A percentile compares a stretch with the other conserved stretches of the same genome.
Conservation (phyloP, 306 rosid species). For the Pterocarpus santalinus region DNA sequence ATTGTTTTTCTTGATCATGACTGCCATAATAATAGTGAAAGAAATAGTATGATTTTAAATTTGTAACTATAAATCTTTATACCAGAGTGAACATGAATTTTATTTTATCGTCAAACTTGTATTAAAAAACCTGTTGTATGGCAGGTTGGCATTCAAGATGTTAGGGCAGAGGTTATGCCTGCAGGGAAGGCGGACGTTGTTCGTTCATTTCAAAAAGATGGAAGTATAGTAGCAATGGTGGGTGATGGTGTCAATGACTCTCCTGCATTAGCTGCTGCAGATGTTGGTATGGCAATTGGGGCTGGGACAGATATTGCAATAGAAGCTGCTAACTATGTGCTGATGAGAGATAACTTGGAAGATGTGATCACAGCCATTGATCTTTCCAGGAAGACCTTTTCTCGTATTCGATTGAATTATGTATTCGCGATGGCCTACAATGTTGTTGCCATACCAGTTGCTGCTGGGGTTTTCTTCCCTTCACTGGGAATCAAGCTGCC, state of each 20-base stretch:
- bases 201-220: conserved; percentile 74
- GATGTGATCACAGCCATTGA: conserved; percentile 93
- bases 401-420: conserved; percentile 78
- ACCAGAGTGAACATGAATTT: conserved; percentile 8
- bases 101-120: conserved; percentile 8
- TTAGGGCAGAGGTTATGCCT: conserved; percentile 90
- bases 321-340: conserved; percentile 89
- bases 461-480: conserved; percentile 83
- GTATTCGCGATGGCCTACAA: conserved; percentile 94
- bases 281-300: conserved; percentile 90
- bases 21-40: conserved; percentile 1
- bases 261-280: conserved; percentile 89
- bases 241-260: conserved; percentile 96
- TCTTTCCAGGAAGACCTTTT: conserved; percentile 80
- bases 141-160: conserved; percentile 89
- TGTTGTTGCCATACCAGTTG: conserved; percentile 81
- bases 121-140: conserved; percentile 23
- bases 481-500: conserved; percentile 72
- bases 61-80: conserved; percentile 11
- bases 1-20: neutral
- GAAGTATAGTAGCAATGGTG: conserved; percentile 88
- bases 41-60: neutral
- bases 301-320: conserved; percentile 95
- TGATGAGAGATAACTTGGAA: conserved; percentile 89
- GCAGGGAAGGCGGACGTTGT: conserved; percentile 92